Evolutionary conservation across 2,329 filamentous ascomycete species (phyloP).

Genomic region (Sporothrix variecibatus): DNA sequence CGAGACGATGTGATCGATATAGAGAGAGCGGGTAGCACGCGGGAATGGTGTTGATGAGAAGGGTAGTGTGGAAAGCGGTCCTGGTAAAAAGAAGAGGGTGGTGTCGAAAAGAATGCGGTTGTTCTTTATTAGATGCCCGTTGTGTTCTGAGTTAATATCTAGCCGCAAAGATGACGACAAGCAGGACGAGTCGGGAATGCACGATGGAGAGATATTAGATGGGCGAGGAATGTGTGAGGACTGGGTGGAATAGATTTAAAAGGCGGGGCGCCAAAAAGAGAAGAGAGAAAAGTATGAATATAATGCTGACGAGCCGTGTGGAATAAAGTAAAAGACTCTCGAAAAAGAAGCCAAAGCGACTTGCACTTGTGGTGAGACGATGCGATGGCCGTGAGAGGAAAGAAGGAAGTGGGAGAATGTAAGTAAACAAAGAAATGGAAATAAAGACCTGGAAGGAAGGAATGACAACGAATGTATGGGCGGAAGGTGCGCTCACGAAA

Average conservation of each 20-base stretch:
- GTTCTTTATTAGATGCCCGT: neutral
- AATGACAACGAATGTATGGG: neutral
- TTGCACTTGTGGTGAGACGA: neutral
- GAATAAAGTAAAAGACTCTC: neutral
- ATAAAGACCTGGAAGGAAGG: conserved; percentile 17
- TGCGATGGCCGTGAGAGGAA: neutral
- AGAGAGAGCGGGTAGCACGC: conserved; percentile 2
- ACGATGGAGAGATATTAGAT: neutral
- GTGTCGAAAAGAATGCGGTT: neutral
- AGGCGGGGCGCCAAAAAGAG: neutral
- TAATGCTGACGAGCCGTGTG: conserved; percentile 17
- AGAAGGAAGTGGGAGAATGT: neutral
- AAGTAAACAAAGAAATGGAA: conserved; percentile 19
- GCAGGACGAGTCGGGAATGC: conserved; percentile 10
- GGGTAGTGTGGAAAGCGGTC: neutral
- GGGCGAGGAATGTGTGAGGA: neutral
- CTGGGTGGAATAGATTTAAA: neutral
- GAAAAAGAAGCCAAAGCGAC: conserved; percentile 5
- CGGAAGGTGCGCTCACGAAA: conserved; percentile 15
- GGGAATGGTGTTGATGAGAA: neutral
- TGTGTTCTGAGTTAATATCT: conserved; percentile 2
- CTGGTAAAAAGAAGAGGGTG: neutral
- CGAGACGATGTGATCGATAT: neutral
- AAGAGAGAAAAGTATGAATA: conserved; percentile 9
- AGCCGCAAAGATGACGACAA: conserved; percentile 15